Evolutionary conservation across 2,329 filamentous ascomycete species (phyloP), one percentile per base, ranked within the genome.

Genomic region (Blastomyces gilchristii): DNA sequence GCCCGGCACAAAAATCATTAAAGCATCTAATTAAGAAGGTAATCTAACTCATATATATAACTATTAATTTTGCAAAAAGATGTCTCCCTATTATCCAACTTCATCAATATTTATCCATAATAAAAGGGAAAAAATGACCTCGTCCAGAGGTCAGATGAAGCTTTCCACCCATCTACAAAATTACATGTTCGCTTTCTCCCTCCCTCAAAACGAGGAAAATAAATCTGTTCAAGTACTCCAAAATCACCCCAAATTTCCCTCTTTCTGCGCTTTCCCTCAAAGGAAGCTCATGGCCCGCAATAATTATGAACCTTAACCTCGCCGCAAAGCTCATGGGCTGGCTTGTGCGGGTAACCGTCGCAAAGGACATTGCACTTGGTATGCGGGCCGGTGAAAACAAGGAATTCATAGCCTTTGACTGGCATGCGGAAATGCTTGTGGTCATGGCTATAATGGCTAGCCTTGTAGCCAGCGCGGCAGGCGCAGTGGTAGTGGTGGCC

Each of bases 381-480:
- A 22, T n/a, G n/a, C n/a, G n/a, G n/a, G n/a, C n/a, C n/a, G 2
- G 71, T 71, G 58, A 77, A 77, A 39, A 77, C 75, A 57, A 77
- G 66, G 68, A 75, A 76, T 67, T 75, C 65, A 63, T 74, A 77
- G 63, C 75, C 70, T 60, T 72, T 71, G 67, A 77, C 71, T 31
- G 69, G 67, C 34, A 77, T 69, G 28, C 75, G 73, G 73, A 76
- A 77, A 67, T 76, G 73, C 56, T 71, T 66, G 25, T 63, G 58
- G 62, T 76, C 65, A 14, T 69, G 63, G 64, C 76, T 71, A 50
- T 68, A 9, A 22, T 63, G 34, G 22, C 71, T 73, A 39, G 74
- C 72, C 69, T 77, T 77, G 66, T 74, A 77, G 49, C 75, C 75
- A 25, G 75, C 75, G 62, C 75, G 74, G 64, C 75, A 77, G 67